Base-by-base conservation (phyloP, 208 protist species). In the Leishmania martiniquensis region DNA sequence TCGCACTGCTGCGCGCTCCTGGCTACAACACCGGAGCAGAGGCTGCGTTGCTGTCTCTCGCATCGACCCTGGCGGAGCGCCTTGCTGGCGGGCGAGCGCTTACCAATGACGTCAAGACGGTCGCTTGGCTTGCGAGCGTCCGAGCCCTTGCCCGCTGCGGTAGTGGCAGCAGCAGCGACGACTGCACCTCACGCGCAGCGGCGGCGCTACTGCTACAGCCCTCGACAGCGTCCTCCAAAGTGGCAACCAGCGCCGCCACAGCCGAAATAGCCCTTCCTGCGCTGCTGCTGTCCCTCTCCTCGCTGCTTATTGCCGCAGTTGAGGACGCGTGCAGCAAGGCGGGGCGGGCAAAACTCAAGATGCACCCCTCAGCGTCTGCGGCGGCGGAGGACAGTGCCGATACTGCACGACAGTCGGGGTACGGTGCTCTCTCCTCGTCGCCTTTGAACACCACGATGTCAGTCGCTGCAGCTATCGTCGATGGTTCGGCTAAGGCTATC, bases 401-500 rank as follows among this genome's bases (percentile, higher is more conserved):
- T 5, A 55, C n/a, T 13, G 42, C 42, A 32, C n/a, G 65, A 10
- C 45, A 4, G 15, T 32, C 2, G 17, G 17, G 13, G 0, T 6
- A 22, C 49, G 9, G 34, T 10, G 51, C 17, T 10, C 2, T 7
- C 65, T 32, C 20, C 20, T 4, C 29, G 0, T 37, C 57, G 4
- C 73, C 72, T 13, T n/a, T 66, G 49, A 42, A 25, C 51, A 45
- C 4, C 49, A 54, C 42, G 10, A 37, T 67, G 55, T 78, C 80
- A 37, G 25, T 83, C 47, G 65, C 83, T 12, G 67, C 70, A 4
- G 83, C 83, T n/a, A 69, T 91, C 20, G 84, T 88, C 6, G 91
- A 93, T 62, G 85, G 82, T 45, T 78, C 85, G 0, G 84, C 89
- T 52, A 92, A 93, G 81, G 87, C 85, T 52, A 66, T 93, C 62